Base-by-base conservation (phyloP, 1,284 basidiomycete species). In the Tilletia walkeri region DNA sequence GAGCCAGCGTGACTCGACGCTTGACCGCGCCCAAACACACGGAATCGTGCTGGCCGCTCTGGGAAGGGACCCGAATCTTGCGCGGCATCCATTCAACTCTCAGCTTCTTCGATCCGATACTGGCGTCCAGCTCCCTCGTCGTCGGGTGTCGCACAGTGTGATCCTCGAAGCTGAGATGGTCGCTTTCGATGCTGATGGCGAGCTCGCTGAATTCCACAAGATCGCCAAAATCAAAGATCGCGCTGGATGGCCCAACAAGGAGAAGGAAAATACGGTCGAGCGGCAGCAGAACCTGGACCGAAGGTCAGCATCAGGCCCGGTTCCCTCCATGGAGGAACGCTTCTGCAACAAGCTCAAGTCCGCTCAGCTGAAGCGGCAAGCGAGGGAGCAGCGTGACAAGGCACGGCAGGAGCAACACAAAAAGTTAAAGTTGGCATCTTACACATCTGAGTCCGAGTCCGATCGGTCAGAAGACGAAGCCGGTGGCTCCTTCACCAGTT, bases 81-180 rank as follows among this genome's bases (percentile, higher is more conserved):
- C 59, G 5, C 30, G 36, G 20, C 36, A 63, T 20, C 6, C 34
- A 9, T 63, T 18, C 59, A 24, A 63, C 36, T 38, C 59, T 7
- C 59, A 63, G 59, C 38, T 63, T 4, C 24, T 14, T 34, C 24
- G 24, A 30, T 38, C 59, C 38, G 34, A 10, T 9, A 10, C 59
- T 38, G 36, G 16, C 2, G 12, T n/a, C 12, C 34, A n/a, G 10
- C 41, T 7, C 1, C n/a, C 50, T 16, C 18, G 6, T 53, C 16
- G 34, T 12, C 34, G 10, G 36, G 38, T 63, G 16, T n/a, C 30
- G 36, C 38, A 38, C 36, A 63, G 36, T 34, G 59, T 63, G 36
- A 63, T 63, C 59, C 59, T 63, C 12, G 59, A 63, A 5, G 59
- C 59, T 18, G 59, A 63, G 36, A 63, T 63, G 59, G 59, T 63